Conservation (phyloP, 208 protist species). For the Trypanosoma boissoni region DNA sequence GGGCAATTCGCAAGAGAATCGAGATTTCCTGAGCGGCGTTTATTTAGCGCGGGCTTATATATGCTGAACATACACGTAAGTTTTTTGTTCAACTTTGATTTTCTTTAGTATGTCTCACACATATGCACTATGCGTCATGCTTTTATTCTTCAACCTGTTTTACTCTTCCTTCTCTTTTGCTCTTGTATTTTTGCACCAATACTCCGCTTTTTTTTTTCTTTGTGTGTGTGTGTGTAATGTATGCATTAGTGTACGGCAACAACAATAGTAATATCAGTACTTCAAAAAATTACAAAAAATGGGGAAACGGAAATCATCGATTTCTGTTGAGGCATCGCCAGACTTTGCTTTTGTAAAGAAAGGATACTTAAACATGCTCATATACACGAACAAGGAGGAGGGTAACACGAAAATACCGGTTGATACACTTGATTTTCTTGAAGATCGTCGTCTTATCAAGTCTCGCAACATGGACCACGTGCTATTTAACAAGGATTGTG, state of each 20-base stretch:
- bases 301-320: constrained; percentile 37
- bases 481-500: constrained; percentile 47
- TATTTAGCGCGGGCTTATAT: no score
- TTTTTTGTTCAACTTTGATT: no score
- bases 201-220: background rate
- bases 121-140: no score
- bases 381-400: constrained; percentile 36
- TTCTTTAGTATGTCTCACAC: no score
- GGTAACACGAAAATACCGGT: constrained; percentile 29
- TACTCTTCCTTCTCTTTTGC: no score
- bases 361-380: constrained; percentile 62
- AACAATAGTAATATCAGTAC: background rate
- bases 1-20: constrained; percentile 37
- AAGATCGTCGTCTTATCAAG: constrained; percentile 48
- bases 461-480: constrained; percentile 66
- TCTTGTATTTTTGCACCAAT: background rate
- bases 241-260: background rate
- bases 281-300: constrained; percentile 12
- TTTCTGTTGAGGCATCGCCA: constrained; percentile 44
- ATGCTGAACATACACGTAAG: no score
- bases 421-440: constrained; percentile 46
- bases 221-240: background rate
- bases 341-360: constrained; percentile 60
- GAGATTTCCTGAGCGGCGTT: no score
- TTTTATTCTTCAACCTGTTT: no score